These are phyloP conservation scores for Microbotryomycetes sp. DNA, from an alignment of 1,284 basidiomycete species.

Conservation along the genomic window DNA sequence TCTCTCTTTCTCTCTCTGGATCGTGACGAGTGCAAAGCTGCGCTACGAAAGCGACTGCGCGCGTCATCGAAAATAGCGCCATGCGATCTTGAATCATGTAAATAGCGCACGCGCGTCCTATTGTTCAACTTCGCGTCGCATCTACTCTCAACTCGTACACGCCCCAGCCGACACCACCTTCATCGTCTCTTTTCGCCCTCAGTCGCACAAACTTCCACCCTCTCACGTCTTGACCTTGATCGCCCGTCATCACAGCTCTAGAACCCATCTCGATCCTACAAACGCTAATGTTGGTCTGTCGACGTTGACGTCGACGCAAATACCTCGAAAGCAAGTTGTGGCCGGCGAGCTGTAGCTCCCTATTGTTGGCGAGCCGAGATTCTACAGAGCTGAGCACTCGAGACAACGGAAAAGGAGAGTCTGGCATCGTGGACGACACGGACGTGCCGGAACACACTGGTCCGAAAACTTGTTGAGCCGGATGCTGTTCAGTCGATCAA, in stretches of 20 bases:
- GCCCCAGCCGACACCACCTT: conserved; percentile 24
- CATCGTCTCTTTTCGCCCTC: background rate
- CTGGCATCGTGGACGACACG: conserved; percentile 12
- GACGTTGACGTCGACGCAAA: background rate
- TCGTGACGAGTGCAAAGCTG: no score
- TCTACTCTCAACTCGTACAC: conserved; percentile 27
- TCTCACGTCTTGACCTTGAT: background rate
- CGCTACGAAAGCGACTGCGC: no score
- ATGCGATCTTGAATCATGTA: no score
- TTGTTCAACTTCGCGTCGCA: no score
- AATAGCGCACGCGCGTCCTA: no score
- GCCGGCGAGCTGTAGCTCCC: background rate
- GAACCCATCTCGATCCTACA: conserved; percentile 12
- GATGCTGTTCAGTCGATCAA: background rate
- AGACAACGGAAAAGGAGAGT: conserved; percentile 20
- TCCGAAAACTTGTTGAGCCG: background rate
- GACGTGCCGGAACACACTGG: background rate
- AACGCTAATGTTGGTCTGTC: background rate
- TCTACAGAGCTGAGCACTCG: conserved; percentile 11
- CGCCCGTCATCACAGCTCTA: background rate
- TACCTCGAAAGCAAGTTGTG: background rate
- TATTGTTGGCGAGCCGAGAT: background rate
- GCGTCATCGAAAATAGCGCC: no score
- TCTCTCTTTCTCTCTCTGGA: no score
- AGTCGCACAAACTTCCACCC: conserved; percentile 28